These are phyloP conservation scores for Blastobotrys chiropterorum DNA, from an alignment of 805 yeast species.

Conservation along the genomic window DNA sequence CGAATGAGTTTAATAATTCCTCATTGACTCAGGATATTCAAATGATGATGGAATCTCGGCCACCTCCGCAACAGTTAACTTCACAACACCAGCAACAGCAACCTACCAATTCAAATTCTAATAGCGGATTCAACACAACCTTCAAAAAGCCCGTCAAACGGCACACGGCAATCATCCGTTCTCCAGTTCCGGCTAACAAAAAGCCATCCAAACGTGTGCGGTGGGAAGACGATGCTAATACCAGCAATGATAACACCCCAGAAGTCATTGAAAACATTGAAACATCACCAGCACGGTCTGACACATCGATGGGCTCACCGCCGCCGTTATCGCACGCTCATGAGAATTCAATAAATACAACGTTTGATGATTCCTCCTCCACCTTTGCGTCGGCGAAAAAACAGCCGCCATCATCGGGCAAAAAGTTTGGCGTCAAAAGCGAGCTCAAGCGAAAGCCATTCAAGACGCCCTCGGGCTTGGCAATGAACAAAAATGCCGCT, in stretches of 20 bases:
- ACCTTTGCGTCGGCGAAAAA: neutral
- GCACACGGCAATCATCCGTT: slow-evolving; percentile 8
- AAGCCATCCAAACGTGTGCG: slow-evolving; percentile 21
- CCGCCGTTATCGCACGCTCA: neutral
- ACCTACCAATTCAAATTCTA: neutral
- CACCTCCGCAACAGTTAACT: neutral
- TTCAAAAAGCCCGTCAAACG: slow-evolving; percentile 3
- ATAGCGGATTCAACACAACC: neutral
- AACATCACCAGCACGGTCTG: neutral
- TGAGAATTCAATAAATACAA: neutral
- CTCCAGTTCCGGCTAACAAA: slow-evolving; percentile 11
- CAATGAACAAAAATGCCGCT: slow-evolving; percentile 10
- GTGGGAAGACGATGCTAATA: slow-evolving; percentile 20
- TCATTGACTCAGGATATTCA: neutral
- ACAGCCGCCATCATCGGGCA: neutral
- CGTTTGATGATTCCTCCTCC: neutral
- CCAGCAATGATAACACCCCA: neutral
- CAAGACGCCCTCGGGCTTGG: slow-evolving; percentile 9
- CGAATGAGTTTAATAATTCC: slow-evolving; percentile 1
- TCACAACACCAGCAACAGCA: neutral
- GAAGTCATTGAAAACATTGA: neutral
- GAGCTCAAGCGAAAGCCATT: slow-evolving; percentile 12
- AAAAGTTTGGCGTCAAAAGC: slow-evolving; percentile 12
- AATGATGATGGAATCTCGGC: neutral
- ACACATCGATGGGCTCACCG: neutral